These are phyloP conservation scores for Penicillium cataractarum DNA, from an alignment of 495 filamentous ascomycete genomes.

Conservation along the genomic window DNA sequence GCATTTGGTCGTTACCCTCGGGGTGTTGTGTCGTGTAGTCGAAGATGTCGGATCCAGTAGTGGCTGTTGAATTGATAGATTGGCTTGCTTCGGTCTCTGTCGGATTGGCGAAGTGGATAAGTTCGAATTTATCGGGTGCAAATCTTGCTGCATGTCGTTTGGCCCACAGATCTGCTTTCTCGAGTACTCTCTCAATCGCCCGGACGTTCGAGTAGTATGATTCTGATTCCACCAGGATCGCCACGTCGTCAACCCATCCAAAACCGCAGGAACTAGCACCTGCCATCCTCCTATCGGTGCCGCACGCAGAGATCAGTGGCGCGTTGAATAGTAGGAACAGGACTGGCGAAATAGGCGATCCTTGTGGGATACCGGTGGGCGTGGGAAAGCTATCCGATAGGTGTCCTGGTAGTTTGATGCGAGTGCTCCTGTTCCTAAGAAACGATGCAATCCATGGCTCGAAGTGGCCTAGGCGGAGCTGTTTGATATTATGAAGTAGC, in stretches of 20 bases:
- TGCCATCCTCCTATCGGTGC: neutral
- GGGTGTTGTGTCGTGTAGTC: neutral
- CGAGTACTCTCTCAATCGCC: constrained; percentile 5
- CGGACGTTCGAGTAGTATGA: constrained; percentile 7
- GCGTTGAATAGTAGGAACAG: neutral
- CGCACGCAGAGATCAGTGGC: neutral
- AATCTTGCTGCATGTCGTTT: constrained; percentile 24
- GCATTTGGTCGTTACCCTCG: constrained; percentile 1
- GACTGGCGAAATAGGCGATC: neutral
- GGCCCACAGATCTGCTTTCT: constrained; percentile 15
- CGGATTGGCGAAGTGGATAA: constrained; percentile 14
- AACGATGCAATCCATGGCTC: constrained; percentile 3
- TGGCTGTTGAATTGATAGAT: too few species aligned
- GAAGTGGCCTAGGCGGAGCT: neutral
- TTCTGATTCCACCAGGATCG: constrained; percentile 7
- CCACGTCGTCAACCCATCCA: neutral
- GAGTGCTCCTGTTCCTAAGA: neutral
- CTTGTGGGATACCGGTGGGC: neutral
- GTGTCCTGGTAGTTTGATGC: constrained; percentile 4
- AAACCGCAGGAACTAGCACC: neutral
- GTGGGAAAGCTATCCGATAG: constrained; percentile 1
- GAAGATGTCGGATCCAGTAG: too few species aligned
- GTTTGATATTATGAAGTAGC: constrained; percentile 29
- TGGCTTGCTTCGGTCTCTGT: too few species aligned
- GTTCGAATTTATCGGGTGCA: constrained; percentile 14